Evolutionary conservation across 1,139 yeast species (phyloP).

Genomic region (Hansenula lynferdii): DNA sequence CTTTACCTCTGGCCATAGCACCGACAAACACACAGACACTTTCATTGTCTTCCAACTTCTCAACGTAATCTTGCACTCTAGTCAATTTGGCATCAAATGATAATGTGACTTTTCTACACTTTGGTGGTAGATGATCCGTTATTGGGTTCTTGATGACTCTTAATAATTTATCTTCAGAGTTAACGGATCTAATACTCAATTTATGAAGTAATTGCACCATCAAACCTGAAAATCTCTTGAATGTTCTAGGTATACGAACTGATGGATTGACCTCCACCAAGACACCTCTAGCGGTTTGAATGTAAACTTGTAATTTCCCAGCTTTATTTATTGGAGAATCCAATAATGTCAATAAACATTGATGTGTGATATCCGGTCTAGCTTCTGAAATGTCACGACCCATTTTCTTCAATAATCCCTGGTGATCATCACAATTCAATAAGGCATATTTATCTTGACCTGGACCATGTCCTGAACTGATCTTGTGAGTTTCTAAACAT

Average conservation of each 20-base stretch:
- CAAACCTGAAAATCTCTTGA: constrained; percentile 93
- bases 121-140: constrained; percentile 93
- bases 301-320: constrained; percentile 92
- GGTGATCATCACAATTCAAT: constrained; percentile 97
- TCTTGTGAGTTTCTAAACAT: constrained; percentile 89
- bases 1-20: constrained; percentile 99
- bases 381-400: constrained; percentile 98
- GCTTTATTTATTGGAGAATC: constrained; percentile 98
- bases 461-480: constrained; percentile 58
- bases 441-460: constrained; percentile 92
- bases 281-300: constrained; percentile 93
- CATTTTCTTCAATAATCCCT: constrained; percentile 91
- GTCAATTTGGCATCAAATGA: constrained; percentile 91
- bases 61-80: constrained; percentile 85
- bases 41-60: constrained; percentile 77
- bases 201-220: constrained; percentile 96
- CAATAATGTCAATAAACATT: constrained; percentile 84
- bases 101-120: constrained; percentile 88
- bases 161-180: constrained; percentile 88
- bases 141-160: constrained; percentile 96
- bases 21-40: constrained; percentile 98
- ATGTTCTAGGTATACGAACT: constrained; percentile 96
- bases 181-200: constrained; percentile 87
- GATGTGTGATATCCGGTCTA: constrained; percentile 96
- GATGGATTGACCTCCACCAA: constrained; percentile 93